Conservation (phyloP, 192 early-diverging fungal genomes). For the Dimargaris xerosporica region DNA sequence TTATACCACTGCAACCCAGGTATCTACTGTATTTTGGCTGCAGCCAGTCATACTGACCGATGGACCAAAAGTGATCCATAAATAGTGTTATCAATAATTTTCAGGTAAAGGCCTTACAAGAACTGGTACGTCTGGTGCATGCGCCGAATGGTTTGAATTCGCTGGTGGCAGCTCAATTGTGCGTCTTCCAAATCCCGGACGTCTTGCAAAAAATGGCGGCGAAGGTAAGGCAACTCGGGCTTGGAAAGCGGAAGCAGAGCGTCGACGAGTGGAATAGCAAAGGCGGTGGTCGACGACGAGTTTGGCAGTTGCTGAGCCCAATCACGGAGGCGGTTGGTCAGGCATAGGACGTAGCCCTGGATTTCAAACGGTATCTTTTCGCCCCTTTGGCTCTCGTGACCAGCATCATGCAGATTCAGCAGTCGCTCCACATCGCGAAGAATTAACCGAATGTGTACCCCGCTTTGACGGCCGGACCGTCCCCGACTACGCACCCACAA, state of each 20-base stretch:
- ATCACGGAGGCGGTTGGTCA: slow-evolving; percentile 14
- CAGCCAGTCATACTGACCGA: not conserved
- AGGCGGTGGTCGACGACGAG: slow-evolving; percentile 14
- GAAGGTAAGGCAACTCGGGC: slow-evolving; percentile 27
- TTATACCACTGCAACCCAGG: not conserved
- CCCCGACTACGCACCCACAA: slow-evolving; percentile 25
- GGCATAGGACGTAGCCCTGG: slow-evolving; percentile 5
- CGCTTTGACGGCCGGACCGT: slow-evolving; percentile 21
- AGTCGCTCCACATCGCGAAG: slow-evolving; percentile 41
- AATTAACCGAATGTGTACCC: slow-evolving; percentile 30
- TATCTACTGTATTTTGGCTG: not conserved
- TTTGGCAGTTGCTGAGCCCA: slow-evolving; percentile 26
- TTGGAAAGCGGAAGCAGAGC: slow-evolving; percentile 40
- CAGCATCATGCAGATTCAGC: slow-evolving; percentile 22
- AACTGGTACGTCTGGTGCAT: slow-evolving; percentile 56
- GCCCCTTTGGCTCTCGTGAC: no score
- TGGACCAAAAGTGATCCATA: not conserved
- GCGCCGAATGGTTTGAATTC: slow-evolving; percentile 36
- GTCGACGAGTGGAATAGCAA: slow-evolving; percentile 15
- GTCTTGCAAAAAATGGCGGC: slow-evolving; percentile 59
- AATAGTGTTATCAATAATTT: not conserved
- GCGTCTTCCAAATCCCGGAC: slow-evolving; percentile 59
- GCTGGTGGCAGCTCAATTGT: slow-evolving; percentile 29
- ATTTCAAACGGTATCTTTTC: slow-evolving; percentile 4
- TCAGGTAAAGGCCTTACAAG: slow-evolving; percentile 12